These are phyloP conservation scores for Zasmidium citrigriseum DNA, from an alignment of 2,329 filamentous ascomycete species.

Conservation along the genomic window DNA sequence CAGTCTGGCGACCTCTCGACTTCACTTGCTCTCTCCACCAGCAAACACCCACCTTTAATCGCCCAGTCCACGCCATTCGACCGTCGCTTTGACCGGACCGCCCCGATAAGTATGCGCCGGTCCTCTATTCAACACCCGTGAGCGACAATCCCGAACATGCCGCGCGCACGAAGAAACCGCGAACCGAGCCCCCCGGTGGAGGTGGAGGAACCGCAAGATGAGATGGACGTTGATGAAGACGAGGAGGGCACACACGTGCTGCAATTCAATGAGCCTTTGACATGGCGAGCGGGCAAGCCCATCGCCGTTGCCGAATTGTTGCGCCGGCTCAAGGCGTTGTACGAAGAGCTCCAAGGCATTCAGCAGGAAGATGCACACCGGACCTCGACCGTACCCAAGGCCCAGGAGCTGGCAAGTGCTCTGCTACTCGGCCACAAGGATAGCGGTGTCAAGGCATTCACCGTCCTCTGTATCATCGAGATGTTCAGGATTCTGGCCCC, in stretches of 20 bases:
- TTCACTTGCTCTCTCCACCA: neutral
- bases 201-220: slow-evolving; percentile 22
- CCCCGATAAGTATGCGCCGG: neutral
- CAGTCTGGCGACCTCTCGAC: neutral
- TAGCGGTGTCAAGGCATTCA: slow-evolving; percentile 85
- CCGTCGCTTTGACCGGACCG: neutral
- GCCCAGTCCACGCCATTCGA: neutral
- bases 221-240: slow-evolving; percentile 20
- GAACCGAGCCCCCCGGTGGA: slow-evolving; percentile 22
- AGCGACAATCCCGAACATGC: slow-evolving; percentile 9
- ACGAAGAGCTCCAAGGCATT: slow-evolving; percentile 78
- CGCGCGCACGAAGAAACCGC: slow-evolving; percentile 19
- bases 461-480: slow-evolving; percentile 87
- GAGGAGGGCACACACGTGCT: slow-evolving; percentile 46
- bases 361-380: slow-evolving; percentile 85
- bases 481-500: slow-evolving; percentile 91
- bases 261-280: slow-evolving; percentile 80
- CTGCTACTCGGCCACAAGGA: slow-evolving; percentile 91
- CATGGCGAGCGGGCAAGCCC: slow-evolving; percentile 88
- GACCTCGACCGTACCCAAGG: slow-evolving; percentile 79
- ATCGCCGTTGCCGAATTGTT: slow-evolving; percentile 83
- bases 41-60: neutral
- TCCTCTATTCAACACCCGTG: neutral
- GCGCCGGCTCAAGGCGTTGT: slow-evolving; percentile 75
- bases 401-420: slow-evolving; percentile 78